phyloP scores from a whole-genome alignment of 208 protist species.

The Leishmania lainsoni region DNA sequence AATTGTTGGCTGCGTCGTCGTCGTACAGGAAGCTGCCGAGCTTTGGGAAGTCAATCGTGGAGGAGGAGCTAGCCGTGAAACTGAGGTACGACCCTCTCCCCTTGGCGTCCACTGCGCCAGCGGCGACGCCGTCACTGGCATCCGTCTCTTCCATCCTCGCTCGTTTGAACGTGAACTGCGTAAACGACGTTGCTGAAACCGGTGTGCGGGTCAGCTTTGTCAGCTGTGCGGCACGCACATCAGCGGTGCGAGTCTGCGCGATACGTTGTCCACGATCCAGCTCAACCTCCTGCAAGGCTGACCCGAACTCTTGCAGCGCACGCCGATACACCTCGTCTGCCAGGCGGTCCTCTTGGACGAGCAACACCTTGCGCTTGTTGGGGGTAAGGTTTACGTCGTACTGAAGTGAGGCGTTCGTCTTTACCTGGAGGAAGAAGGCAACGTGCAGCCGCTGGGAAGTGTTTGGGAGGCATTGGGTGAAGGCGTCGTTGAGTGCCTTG shows the following conservation, averaged over 20 bases:
- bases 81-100: background rate
- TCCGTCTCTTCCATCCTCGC: background rate
- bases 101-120: background rate
- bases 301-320: constrained; percentile 56
- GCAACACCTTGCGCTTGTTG: constrained; percentile 72
- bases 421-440: constrained; percentile 75
- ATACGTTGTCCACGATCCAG: constrained; percentile 46
- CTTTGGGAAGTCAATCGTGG: constrained; percentile 36
- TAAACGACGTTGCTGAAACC: constrained; percentile 73
- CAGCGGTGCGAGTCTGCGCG: constrained; percentile 37
- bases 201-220: constrained; percentile 50
- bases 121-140: background rate
- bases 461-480: constrained; percentile 71
- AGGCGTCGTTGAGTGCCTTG: constrained; percentile 79
- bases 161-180: constrained; percentile 59
- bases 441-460: constrained; percentile 65
- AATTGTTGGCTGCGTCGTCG: background rate
- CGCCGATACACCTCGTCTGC: constrained; percentile 44
- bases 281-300: constrained; percentile 35
- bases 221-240: constrained; percentile 34
- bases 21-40: constrained; percentile 49
- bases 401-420: constrained; percentile 27
- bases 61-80: background rate
- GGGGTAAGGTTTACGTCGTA: constrained; percentile 89
- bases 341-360: constrained; percentile 49